Base-by-base conservation (phyloP, 129 eudicot genomes). In the Ambrosia artemisiifolia region DNA sequence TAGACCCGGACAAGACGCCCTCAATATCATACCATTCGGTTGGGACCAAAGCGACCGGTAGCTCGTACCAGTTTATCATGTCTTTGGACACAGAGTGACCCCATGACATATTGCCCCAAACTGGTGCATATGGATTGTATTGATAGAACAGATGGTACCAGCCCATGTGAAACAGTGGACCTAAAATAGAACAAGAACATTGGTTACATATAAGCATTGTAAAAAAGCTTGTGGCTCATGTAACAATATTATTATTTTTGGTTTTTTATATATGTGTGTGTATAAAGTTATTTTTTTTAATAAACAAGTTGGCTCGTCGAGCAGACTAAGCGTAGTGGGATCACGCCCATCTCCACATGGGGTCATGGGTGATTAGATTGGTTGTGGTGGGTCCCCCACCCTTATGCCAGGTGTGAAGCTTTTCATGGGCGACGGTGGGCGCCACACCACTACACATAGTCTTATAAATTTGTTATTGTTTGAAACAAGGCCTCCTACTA, bases 71-170 rank as follows among this genome's bases (percentile, higher is more conserved):
- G 77, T 84, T 65, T 71, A 93, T 77, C 20, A 93, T 71, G 78
- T 89, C 95, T 72, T 54, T 85, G 33, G 96, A 87, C 4, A 90
- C 91, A 1, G 96, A 83, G 56, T 92, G 98, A 75, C 96, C 98
- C 98, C 98, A 92, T 24, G 95, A 72, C 79, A 92, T 92, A 69
- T 85, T 92, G 7, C 98, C 98, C 98, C 98, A 92, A 17, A 89
- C 75, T 0, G 98, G 90, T 1, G 90, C 71, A 33, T 85, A 87
- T 0, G 96, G 98, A 55, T 92, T 85, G 85, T 92, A 81, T 69
- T 92, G 98, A 51, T 92, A 92, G 82, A 92, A 92, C 0, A 89
- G 69, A 74, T 92, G 98, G 65, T 93, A 89, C 95, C 96, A 89
- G 42, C 96, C 98, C 86, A 65, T 89, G 88, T 93, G 73, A 12